These are phyloP conservation scores for Prosopis cineraria DNA, from an alignment of 306 rosid genomes.

Conservation along the genomic window DNA sequence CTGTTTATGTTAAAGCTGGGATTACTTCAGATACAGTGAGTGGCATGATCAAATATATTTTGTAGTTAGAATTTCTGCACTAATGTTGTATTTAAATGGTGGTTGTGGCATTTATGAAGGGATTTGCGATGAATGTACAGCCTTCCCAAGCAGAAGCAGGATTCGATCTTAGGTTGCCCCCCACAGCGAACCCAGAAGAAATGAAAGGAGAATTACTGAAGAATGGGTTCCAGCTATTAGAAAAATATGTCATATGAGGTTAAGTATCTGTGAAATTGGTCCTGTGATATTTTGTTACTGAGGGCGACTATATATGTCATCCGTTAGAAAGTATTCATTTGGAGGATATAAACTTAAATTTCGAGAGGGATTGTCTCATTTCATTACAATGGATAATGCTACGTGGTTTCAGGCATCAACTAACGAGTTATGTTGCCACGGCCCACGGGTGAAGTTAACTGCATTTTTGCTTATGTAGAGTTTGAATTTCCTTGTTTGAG, in stretches of 20 bases:
- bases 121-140: constrained; percentile 89
- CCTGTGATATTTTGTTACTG: background rate
- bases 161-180: constrained; percentile 76
- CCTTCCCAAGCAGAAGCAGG: constrained; percentile 96
- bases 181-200: constrained; percentile 62
- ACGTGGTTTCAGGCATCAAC: constrained; percentile 1
- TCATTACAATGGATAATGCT: background rate
- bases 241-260: constrained; percentile 87
- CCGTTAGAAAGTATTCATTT: background rate
- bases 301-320: background rate
- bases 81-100: background rate
- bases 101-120: constrained; percentile 50
- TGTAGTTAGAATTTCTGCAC: background rate
- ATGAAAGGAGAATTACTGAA: constrained; percentile 61
- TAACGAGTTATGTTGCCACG: constrained; percentile 5
- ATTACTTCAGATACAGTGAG: constrained; percentile 57
- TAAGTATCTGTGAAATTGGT: constrained; percentile 8
- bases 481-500: background rate
- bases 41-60: background rate
- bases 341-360: background rate
- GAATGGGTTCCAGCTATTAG: constrained; percentile 88
- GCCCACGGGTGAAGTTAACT: background rate
- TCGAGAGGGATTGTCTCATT: background rate
- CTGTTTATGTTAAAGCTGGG: constrained; percentile 80
- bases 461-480: background rate